A percentile compares a stretch with the other conserved stretches of the same genome.
Evolutionary conservation across 148 eudicot species (phyloP).

Genomic region (Vaccinium vitisidaea): DNA sequence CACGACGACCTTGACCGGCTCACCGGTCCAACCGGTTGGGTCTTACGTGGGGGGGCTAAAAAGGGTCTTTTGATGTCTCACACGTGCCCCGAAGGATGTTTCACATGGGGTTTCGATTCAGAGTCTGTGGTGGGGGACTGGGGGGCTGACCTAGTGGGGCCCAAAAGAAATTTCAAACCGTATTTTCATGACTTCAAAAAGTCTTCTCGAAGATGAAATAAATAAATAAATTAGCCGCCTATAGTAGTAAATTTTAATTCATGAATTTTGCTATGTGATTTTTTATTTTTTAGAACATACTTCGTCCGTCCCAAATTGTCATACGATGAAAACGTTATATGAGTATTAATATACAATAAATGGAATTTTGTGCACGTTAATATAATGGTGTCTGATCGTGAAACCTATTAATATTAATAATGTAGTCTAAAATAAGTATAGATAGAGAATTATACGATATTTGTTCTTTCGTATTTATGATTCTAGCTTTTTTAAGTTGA

Average conservation of each 20-base stretch:
- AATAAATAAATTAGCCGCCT: too few species aligned
- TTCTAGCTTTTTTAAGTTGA: not conserved
- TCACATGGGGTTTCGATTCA: conserved; percentile 13
- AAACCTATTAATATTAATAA: not conserved
- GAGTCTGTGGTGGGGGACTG: not conserved
- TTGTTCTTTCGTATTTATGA: not conserved
- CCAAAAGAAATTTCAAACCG: not conserved
- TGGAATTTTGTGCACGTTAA: not conserved
- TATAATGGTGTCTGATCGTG: not conserved
- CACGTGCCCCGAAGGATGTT: not conserved
- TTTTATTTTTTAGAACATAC: too few species aligned
- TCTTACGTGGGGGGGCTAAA: not conserved
- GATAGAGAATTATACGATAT: not conserved
- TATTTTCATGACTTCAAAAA: too few species aligned
- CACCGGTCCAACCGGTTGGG: conserved; percentile 7
- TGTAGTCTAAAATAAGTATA: not conserved
- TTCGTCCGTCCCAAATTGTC: too few species aligned
- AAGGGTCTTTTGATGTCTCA: conserved; percentile 4
- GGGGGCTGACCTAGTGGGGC: not conserved
- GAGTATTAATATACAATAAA: not conserved
- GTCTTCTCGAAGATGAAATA: too few species aligned
- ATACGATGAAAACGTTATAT: too few species aligned
- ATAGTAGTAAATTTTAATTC: too few species aligned
- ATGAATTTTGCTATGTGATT: too few species aligned
- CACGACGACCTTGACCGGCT: not conserved